These are phyloP conservation scores for Bipolaris zeicola DNA, from an alignment of 2,329 filamentous ascomycete species.

Conservation along the genomic window DNA sequence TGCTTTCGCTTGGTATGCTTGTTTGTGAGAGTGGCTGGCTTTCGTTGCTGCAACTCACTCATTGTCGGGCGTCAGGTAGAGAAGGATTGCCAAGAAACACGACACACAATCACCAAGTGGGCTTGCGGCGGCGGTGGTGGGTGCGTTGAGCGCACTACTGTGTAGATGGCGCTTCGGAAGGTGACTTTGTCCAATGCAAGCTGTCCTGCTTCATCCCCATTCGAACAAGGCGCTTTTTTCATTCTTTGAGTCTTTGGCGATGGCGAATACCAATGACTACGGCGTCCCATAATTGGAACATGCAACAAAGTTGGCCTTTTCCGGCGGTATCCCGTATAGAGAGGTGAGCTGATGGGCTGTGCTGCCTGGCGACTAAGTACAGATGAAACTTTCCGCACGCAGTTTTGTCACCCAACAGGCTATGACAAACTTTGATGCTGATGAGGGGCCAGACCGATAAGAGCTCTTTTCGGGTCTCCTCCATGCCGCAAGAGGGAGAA, in stretches of 20 bases:
- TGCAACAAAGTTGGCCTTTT: not conserved
- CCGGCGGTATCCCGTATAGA: not conserved
- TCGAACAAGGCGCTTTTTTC: not conserved
- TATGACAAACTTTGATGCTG: not conserved
- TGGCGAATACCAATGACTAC: not conserved
- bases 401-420: not conserved
- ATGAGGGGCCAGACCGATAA: not conserved
- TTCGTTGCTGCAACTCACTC: not conserved
- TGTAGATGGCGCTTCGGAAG: slow-evolving; percentile 8
- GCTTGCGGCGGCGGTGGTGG: slow-evolving; percentile 1
- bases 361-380: not conserved
- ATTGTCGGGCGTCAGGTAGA: not conserved
- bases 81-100: slow-evolving; percentile 11
- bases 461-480: not conserved
- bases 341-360: not conserved
- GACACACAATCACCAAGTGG: slow-evolving; percentile 5
- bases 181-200: slow-evolving; percentile 8
- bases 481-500: not conserved
- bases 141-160: slow-evolving; percentile 1
- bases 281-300: not conserved
- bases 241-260: slow-evolving; percentile 3
- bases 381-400: not conserved
- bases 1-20: slow-evolving; percentile 23
- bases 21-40: slow-evolving; percentile 10
- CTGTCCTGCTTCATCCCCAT: not conserved